A percentile compares a stretch with the other conserved stretches of the same genome.
Conservation (phyloP, 371 early-diverging fungal species). For the Mortierella sp. region DNA sequence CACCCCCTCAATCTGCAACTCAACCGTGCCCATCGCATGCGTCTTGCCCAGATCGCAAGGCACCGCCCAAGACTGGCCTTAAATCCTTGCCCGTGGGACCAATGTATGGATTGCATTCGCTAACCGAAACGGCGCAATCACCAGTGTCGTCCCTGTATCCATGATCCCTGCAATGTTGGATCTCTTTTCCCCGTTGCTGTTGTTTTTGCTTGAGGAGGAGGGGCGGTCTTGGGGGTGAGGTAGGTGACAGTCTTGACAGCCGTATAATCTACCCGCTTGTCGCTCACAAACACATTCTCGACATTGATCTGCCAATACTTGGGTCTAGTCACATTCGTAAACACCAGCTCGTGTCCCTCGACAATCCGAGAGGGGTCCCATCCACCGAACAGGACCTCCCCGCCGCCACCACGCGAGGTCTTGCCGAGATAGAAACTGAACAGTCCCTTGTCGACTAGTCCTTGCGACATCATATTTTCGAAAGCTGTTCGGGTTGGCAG, state of each 20-base stretch:
- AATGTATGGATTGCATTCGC: conserved; percentile 59
- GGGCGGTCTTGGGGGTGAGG: background rate
- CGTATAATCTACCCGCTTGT: background rate
- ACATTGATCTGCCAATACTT: conserved; percentile 63
- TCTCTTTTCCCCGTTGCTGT: background rate
- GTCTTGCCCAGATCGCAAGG: conserved; percentile 51
- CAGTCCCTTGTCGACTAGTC: conserved; percentile 51
- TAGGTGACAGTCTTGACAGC: background rate
- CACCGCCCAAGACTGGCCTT: conserved; percentile 56
- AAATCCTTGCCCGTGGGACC: conserved; percentile 49
- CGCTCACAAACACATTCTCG: conserved; percentile 33
- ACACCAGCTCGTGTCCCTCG: conserved; percentile 36
- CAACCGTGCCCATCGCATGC: conserved; percentile 25
- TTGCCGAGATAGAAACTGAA: conserved; percentile 60
- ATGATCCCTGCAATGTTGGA: conserved; percentile 57
- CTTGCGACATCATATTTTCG: conserved; percentile 38
- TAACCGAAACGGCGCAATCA: conserved; percentile 61
- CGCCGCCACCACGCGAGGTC: conserved; percentile 13
- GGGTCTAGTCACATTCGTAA: conserved; percentile 54
- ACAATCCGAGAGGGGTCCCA: conserved; percentile 15
- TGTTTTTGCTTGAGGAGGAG: background rate
- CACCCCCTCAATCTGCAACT: conserved; percentile 56
- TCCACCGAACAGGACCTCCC: conserved; percentile 38
- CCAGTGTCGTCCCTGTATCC: conserved; percentile 72
- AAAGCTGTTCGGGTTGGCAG: conserved; percentile 31